Conservation (phyloP, 1,139 yeast species). For the Groenewaldozyma sp. region DNA sequence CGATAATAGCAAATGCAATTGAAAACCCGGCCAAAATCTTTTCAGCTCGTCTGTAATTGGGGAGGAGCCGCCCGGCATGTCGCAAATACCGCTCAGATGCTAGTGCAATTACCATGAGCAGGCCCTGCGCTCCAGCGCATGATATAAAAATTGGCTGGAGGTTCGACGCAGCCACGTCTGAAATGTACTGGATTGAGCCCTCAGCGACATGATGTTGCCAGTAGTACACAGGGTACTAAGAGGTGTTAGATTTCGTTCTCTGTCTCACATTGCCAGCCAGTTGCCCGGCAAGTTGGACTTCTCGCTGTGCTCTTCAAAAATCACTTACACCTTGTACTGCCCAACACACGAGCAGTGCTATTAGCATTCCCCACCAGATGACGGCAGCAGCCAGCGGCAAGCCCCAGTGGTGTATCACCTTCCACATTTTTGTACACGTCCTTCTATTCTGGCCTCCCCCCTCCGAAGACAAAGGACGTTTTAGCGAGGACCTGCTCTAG, state of each 20-base stretch:
- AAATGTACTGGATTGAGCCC: constrained; percentile 47
- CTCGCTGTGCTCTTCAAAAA: constrained; percentile 1
- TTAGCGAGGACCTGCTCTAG: no score
- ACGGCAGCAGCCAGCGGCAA: constrained; percentile 49
- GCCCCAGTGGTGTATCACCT: constrained; percentile 27
- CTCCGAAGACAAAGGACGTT: no score
- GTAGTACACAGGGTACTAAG: constrained; percentile 47
- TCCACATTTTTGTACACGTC: no score
- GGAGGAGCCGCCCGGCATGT: constrained; percentile 44
- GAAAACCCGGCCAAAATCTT: constrained; percentile 42
- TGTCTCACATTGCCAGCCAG: not conserved
- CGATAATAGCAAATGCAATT: constrained; percentile 47
- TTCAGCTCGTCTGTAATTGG: constrained; percentile 42
- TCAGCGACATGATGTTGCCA: no score
- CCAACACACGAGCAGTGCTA: constrained; percentile 64
- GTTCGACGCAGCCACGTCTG: constrained; percentile 80
- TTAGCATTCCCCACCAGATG: constrained; percentile 74
- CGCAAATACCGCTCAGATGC: constrained; percentile 51
- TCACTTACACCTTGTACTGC: constrained; percentile 49
- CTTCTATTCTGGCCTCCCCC: no score
- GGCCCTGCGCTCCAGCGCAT: constrained; percentile 72
- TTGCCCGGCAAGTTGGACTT: not conserved
- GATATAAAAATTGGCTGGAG: constrained; percentile 75
- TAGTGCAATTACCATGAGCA: constrained; percentile 61
- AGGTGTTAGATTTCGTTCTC: constrained; percentile 6